Evolutionary conservation across 148 eudicot species (phyloP).

Genomic region (Vaccinium corymbosum): DNA sequence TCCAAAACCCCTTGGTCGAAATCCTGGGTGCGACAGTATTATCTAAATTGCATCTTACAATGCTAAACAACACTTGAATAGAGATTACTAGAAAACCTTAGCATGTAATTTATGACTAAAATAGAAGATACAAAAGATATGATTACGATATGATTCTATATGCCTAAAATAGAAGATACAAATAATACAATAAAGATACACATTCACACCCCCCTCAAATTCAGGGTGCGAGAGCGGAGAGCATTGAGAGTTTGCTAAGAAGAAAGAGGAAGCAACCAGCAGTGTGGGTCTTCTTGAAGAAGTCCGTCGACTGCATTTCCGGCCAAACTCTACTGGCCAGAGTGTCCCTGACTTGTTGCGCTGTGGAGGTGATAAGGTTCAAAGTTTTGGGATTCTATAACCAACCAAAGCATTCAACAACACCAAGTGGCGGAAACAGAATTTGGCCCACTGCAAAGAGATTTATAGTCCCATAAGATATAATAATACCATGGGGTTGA

Average conservation of each 20-base stretch:
- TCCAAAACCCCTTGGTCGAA: too few species aligned
- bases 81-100: too few species aligned
- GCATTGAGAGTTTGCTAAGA: neutral
- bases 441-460: neutral
- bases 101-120: too few species aligned
- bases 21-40: too few species aligned
- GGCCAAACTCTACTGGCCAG: neutral
- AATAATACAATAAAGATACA: too few species aligned
- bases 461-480: neutral
- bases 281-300: too few species aligned
- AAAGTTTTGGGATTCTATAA: neutral
- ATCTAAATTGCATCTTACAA: too few species aligned
- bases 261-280: neutral
- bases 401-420: neutral
- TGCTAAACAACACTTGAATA: too few species aligned
- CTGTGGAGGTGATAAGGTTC: neutral
- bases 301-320: neutral
- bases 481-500: neutral
- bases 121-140: too few species aligned
- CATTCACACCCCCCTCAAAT: too few species aligned
- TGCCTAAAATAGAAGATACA: too few species aligned
- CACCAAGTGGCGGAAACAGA: neutral
- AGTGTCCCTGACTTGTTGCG: neutral
- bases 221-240: neutral
- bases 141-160: too few species aligned